phyloP scores from a whole-genome alignment of 495 filamentous ascomycete genomes.

The Chaetomidium leptoderma region DNA sequence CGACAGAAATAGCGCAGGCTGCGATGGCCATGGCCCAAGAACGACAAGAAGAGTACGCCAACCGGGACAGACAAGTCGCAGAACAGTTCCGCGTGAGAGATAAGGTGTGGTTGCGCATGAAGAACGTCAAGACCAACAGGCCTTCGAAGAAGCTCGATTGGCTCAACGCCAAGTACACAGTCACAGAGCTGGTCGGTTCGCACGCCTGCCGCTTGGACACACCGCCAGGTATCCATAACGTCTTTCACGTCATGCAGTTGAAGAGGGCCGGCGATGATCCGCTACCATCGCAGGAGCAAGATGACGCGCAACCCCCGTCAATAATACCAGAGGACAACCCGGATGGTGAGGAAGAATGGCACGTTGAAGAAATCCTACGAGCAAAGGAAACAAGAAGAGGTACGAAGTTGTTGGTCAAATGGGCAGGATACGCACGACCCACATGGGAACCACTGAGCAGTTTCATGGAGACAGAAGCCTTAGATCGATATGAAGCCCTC shows the following conservation, averaged over 20 bases:
- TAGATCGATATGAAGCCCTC: background rate
- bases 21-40: background rate
- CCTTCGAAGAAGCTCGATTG: constrained; percentile 7
- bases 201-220: background rate
- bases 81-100: background rate
- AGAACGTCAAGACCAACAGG: background rate
- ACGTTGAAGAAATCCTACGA: constrained; percentile 4
- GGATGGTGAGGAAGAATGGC: background rate
- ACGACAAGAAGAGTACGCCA: background rate
- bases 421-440: background rate
- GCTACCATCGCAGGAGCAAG: background rate
- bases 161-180: background rate
- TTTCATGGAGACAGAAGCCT: constrained; percentile 3
- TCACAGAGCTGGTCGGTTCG: background rate
- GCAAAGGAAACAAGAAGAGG: background rate
- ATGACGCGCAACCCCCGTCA: background rate
- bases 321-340: background rate
- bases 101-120: background rate
- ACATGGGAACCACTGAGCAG: background rate
- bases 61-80: background rate
- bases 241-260: background rate
- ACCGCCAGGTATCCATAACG: background rate
- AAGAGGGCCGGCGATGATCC: background rate
- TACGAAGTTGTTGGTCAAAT: background rate
- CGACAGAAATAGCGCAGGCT: background rate